A percentile compares a stretch with the other conserved stretches of the same genome.
Conservation (phyloP, 495 filamentous ascomycete genomes). For the Hypoxylon trugodes region DNA sequence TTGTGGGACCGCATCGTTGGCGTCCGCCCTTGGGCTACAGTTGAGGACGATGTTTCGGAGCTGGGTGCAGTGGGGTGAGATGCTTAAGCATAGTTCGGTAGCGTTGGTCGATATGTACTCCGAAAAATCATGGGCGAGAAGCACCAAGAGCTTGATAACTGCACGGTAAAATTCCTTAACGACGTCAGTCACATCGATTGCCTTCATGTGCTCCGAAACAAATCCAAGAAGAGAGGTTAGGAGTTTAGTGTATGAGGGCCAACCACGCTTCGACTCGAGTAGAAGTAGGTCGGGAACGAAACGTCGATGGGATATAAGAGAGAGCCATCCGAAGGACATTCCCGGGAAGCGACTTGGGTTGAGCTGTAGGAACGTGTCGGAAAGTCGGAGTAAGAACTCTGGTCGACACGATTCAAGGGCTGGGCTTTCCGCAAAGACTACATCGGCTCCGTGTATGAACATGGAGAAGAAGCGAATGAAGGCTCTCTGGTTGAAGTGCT, state of each 20-base stretch:
- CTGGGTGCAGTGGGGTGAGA: conserved; percentile 86
- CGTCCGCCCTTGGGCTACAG: conserved; percentile 78
- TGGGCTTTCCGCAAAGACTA: conserved; percentile 52
- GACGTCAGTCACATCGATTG: conserved; percentile 69
- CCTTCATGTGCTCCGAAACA: conserved; percentile 82
- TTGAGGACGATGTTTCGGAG: conserved; percentile 88
- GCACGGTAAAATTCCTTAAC: conserved; percentile 86
- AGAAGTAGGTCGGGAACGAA: conserved; percentile 85
- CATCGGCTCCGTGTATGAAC: conserved; percentile 71
- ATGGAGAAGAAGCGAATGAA: conserved; percentile 92
- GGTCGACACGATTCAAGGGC: conserved; percentile 54
- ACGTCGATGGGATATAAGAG: conserved; percentile 80
- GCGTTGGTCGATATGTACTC: conserved; percentile 92
- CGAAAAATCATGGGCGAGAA: conserved; percentile 93
- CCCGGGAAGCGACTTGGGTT: conserved; percentile 78
- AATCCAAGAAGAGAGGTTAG: conserved; percentile 78
- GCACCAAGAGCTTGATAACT: conserved; percentile 78
- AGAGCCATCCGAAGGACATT: conserved; percentile 86
- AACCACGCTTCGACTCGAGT: conserved; percentile 73
- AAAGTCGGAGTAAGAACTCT: conserved; percentile 75
- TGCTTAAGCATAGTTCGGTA: conserved; percentile 81
- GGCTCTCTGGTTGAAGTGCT: conserved; percentile 84
- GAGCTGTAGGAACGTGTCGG: conserved; percentile 75
- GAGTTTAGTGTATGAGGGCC: conserved; percentile 76
- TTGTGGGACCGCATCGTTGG: conserved; percentile 65